Conservation (phyloP, 2,329 filamentous ascomycete species). For the Plenodomus biglobosus region DNA sequence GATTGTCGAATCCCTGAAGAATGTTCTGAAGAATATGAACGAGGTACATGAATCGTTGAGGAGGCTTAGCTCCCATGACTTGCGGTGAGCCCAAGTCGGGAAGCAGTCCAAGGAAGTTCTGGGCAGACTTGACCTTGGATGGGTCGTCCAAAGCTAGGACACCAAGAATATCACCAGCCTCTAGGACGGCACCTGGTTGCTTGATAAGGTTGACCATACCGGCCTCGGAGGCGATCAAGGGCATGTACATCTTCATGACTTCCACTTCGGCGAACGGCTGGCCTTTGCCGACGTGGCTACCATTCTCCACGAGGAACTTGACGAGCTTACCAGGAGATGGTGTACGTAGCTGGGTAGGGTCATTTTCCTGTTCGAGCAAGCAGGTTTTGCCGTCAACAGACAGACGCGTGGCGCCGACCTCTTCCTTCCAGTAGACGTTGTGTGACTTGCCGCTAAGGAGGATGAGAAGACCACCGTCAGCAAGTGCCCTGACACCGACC, state of each 20-base stretch:
- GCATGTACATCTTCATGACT: constrained; percentile 99
- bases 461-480: constrained; percentile 89
- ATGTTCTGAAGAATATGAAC: constrained; percentile 83
- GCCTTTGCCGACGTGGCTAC: constrained; percentile 86
- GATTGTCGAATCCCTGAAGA: constrained; percentile 92
- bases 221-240: constrained; percentile 89
- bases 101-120: constrained; percentile 88
- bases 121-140: constrained; percentile 92
- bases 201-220: constrained; percentile 98
- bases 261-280: constrained; percentile 96
- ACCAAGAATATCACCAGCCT: constrained; percentile 97
- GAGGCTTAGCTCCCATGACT: constrained; percentile 85
- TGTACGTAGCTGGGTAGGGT: constrained; percentile 92
- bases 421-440: constrained; percentile 99
- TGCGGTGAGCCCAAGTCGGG: constrained; percentile 84
- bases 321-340: constrained; percentile 97
- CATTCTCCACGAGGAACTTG: constrained; percentile 96
- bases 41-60: constrained; percentile 80
- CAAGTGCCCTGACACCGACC: constrained; percentile 87
- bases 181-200: constrained; percentile 95
- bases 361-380: constrained; percentile 96
- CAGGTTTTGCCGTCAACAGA: constrained; percentile 99
- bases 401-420: constrained; percentile 90
- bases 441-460: constrained; percentile 90
- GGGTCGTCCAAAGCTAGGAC: constrained; percentile 95